Percentiles rank a stretch among this genome's conserved stretches.
phyloP scores from a whole-genome alignment of 805 yeast species.

The Candida ortonii region DNA sequence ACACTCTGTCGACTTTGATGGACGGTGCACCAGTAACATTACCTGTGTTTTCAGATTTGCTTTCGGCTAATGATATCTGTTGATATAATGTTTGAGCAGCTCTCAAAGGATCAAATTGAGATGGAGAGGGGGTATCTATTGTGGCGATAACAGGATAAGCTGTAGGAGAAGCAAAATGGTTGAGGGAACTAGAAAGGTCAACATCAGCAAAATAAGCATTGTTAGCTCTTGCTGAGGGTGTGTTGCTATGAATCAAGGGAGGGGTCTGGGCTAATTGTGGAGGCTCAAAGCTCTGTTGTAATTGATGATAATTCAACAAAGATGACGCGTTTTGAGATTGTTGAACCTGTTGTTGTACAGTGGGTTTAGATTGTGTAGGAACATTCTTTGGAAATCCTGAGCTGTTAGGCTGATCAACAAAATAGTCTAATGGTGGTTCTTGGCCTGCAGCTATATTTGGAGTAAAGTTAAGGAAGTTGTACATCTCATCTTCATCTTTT shows the following conservation, averaged over 20 bases:
- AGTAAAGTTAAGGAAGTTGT: conserved; percentile 12
- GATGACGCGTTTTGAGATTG: conserved; percentile 3
- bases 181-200: conserved; percentile 1
- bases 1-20: conserved; percentile 18
- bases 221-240: conserved; percentile 1
- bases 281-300: not conserved
- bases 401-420: conserved; percentile 4
- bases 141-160: not conserved
- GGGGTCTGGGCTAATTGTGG: too few species aligned
- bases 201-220: not conserved
- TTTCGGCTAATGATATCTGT: conserved; percentile 2
- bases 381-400: not conserved
- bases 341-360: conserved; percentile 1
- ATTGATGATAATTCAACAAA: not conserved
- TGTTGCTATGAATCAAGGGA: too few species aligned
- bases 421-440: conserved; percentile 10
- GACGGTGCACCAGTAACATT: conserved; percentile 6
- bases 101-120: not conserved
- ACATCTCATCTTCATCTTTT: conserved; percentile 13
- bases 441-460: conserved; percentile 8
- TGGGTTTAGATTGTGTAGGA: conserved; percentile 1
- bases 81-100: conserved; percentile 2
- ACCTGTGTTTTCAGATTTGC: not conserved
- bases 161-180: conserved; percentile 1
- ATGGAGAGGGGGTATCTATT: not conserved